Evolutionary conservation across 1,284 basidiomycete genomes (phyloP).

Genomic region (Ustilago cynodontis): DNA sequence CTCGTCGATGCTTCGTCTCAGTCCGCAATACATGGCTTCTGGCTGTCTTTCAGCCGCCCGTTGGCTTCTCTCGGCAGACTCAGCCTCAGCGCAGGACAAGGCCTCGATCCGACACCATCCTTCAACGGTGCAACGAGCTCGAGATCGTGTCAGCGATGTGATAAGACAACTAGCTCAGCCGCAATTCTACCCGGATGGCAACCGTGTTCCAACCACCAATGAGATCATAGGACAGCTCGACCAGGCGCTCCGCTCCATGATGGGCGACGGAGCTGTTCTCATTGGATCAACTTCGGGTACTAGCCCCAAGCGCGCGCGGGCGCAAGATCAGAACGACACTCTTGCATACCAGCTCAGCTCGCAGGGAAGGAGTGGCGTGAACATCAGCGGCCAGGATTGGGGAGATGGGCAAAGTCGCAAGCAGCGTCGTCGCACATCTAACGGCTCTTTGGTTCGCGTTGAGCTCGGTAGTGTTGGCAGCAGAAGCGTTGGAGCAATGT

Average conservation of each 20-base stretch:
- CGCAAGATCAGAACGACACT: neutral
- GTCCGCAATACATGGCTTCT: constrained; percentile 35
- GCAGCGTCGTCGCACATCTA: constrained; percentile 23
- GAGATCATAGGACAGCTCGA: constrained; percentile 35
- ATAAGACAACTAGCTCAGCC: constrained; percentile 29
- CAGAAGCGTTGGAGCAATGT: neutral
- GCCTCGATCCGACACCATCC: neutral
- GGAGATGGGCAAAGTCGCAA: constrained; percentile 1
- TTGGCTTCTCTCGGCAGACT: constrained; percentile 18
- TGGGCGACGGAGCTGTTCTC: constrained; percentile 26
- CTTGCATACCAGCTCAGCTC: neutral
- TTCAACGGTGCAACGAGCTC: constrained; percentile 10
- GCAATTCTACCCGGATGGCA: constrained; percentile 44
- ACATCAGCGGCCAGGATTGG: neutral
- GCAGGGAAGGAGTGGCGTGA: neutral
- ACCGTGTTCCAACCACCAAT: constrained; percentile 15
- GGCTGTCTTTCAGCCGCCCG: constrained; percentile 25
- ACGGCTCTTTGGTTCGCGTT: constrained; percentile 13
- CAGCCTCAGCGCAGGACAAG: neutral
- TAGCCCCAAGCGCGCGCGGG: constrained; percentile 25
- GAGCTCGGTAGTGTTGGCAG: constrained; percentile 16
- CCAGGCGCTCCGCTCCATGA: constrained; percentile 29
- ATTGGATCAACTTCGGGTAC: neutral
- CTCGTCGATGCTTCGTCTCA: constrained; percentile 33
- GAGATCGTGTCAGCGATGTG: constrained; percentile 17